Conservation (phyloP, 1,139 yeast genomes). For the Yamadazyma atlantica region DNA sequence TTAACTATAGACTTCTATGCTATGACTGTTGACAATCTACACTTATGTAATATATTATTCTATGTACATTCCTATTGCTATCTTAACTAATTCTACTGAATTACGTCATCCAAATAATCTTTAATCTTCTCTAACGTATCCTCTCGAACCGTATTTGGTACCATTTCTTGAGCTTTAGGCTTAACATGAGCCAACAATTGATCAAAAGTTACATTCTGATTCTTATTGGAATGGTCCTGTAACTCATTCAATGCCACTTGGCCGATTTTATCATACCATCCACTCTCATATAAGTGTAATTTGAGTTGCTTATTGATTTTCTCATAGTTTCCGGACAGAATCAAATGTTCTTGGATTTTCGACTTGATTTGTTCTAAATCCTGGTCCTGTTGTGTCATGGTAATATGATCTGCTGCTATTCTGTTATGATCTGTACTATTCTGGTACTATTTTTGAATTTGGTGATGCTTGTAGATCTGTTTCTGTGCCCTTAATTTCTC, state of each 20-base stretch:
- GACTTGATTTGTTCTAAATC: conserved; percentile 55
- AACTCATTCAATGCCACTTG: conserved; percentile 49
- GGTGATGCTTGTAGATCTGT: no score
- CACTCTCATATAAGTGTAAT: conserved; percentile 67
- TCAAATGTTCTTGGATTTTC: conserved; percentile 67
- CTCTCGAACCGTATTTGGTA: conserved; percentile 63
- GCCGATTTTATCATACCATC: conserved; percentile 82
- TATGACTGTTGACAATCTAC: no score
- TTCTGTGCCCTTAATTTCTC: no score
- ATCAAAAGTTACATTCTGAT: conserved; percentile 49
- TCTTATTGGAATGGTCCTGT: conserved; percentile 29
- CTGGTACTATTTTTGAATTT: no score
- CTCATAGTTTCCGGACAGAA: conserved; percentile 80
- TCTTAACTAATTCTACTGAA: conserved; percentile 28
- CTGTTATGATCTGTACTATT: neutral
- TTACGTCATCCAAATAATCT: conserved; percentile 58
- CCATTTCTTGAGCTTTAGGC: conserved; percentile 66
- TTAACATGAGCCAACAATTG: conserved; percentile 54
- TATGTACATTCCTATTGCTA: neutral
- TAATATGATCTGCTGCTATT: neutral
- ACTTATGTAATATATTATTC: no score
- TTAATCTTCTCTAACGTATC: conserved; percentile 60
- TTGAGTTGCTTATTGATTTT: conserved; percentile 60
- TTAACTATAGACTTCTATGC: no score
- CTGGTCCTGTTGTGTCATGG: conserved; percentile 34